A percentile compares a stretch with the other conserved stretches of the same genome.
Conservation (phyloP, 805 yeast species). For the Starmerella potacharoeniae region DNA sequence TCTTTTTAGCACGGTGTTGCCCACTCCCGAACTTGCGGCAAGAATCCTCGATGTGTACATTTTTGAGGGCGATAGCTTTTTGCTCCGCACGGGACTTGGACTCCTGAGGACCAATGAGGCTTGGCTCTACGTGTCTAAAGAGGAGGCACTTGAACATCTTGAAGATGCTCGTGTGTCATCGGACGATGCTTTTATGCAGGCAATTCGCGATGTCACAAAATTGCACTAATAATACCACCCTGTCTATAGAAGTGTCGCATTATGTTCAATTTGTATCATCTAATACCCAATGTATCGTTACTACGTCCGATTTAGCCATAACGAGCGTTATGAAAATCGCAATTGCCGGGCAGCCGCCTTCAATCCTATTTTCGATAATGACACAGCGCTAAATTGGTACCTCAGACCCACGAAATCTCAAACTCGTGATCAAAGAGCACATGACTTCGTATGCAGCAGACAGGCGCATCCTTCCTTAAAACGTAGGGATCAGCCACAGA, state of each 20-base stretch:
- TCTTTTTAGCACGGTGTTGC: constrained; percentile 37
- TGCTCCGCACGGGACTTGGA: constrained; percentile 45
- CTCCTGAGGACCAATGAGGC: constrained; percentile 39
- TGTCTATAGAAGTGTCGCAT: background rate
- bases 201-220: constrained; percentile 12
- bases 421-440: too few species aligned
- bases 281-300: too few species aligned
- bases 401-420: too few species aligned
- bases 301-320: too few species aligned
- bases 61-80: constrained; percentile 49
- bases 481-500: background rate
- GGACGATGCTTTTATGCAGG: constrained; percentile 16
- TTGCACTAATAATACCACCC: background rate
- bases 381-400: too few species aligned
- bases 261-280: background rate
- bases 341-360: too few species aligned
- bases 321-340: too few species aligned
- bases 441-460: too few species aligned
- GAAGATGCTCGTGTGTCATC: constrained; percentile 8
- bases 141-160: constrained; percentile 35
- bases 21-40: constrained; percentile 36
- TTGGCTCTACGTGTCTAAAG: constrained; percentile 40
- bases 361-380: too few species aligned
- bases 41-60: constrained; percentile 47
- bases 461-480: background rate